Evolutionary conservation across 805 yeast species (phyloP), one percentile per base, ranked within the genome.

Genomic region (Diddensiella caesifluorescens): DNA sequence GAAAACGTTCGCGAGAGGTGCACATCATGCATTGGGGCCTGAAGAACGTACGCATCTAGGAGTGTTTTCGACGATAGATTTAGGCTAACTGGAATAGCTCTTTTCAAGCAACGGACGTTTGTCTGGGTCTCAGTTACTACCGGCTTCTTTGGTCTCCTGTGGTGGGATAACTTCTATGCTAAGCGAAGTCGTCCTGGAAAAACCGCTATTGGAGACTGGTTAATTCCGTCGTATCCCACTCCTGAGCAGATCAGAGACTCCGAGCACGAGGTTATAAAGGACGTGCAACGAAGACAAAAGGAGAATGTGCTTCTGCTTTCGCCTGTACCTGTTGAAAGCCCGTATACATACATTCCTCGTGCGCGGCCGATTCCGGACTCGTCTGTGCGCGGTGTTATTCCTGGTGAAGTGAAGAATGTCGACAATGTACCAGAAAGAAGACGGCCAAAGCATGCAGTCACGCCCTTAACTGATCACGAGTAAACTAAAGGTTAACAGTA

Each of bases 311-410:
- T 45, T 9, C 41, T 48, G 27, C 39, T 48, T 18, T 29, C 38
- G 19, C 41, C 51, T 22, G 44, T 42, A 22, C 6, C 16, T 28
- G 32, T 13, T 13, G n/a, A 28, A 13, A 13, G 18, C 5, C 19
- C 19, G 18, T 13, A 28, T 15, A 6, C 32, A 13, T 6, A n/a
- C 7, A n/a, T 28, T 6, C 13, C 16, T n/a, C 39, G 54, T 18
- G 38, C 51, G 22, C 46, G 48, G 35, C 64, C 64, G 4, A 62
- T 60, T 32, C 62, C 63, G 25, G 55, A 39, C 10, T 54, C 53
- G 3, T 42, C 54, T 6, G 44, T 44, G 41, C 52, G 64, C 10
- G 53, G 54, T 18, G 45, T 48, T 33, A 51, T 51, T 41, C 39
- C 54, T 2, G 53, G 52, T 32, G 44, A 46, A 9, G 49, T 49